A percentile compares a stretch with the other conserved stretches of the same genome.
These are phyloP conservation scores for Persicaria maculosa DNA, from an alignment of 148 eudicot genomes.

Conservation along the genomic window DNA sequence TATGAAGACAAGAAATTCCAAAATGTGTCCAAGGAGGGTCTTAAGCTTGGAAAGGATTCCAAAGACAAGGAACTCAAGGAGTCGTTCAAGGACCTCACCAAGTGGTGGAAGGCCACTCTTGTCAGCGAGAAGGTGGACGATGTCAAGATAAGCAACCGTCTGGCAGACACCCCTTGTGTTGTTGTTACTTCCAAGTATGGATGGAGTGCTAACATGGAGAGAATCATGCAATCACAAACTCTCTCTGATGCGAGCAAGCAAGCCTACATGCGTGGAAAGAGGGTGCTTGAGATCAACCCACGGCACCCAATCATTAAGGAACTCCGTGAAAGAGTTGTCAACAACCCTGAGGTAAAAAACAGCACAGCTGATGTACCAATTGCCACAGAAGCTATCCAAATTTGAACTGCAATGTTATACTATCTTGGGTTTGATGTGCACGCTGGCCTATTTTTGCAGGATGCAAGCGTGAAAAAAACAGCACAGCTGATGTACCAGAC, in stretches of 20 bases:
- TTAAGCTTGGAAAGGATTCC: conserved; percentile 80
- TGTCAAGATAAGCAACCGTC: conserved; percentile 93
- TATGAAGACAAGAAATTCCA: conserved; percentile 97
- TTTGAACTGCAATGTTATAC: no score
- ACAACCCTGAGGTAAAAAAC: conserved; percentile 78
- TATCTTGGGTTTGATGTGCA: no score
- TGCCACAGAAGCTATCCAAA: no score
- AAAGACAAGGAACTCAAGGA: conserved; percentile 89
- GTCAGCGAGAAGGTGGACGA: conserved; percentile 82
- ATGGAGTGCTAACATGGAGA: conserved; percentile 98
- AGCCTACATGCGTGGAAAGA: conserved; percentile 92
- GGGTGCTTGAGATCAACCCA: conserved; percentile 95
- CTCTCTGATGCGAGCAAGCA: conserved; percentile 83
- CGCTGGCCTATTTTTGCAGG: conserved; percentile 31
- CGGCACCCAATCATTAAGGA: conserved; percentile 96
- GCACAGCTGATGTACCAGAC: conserved; percentile 89
- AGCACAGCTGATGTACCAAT: no score
- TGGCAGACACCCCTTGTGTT: conserved; percentile 93
- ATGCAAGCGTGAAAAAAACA: conserved; percentile 58
- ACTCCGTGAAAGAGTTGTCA: conserved; percentile 75
- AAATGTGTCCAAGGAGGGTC: conserved; percentile 94
- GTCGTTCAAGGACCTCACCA: conserved; percentile 82
- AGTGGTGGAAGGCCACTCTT: conserved; percentile 94
- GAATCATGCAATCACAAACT: conserved; percentile 95
- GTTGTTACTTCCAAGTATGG: conserved; percentile 96